Base-by-base conservation (phyloP, 495 filamentous ascomycete genomes). In the Apodospora peruviana region DNA sequence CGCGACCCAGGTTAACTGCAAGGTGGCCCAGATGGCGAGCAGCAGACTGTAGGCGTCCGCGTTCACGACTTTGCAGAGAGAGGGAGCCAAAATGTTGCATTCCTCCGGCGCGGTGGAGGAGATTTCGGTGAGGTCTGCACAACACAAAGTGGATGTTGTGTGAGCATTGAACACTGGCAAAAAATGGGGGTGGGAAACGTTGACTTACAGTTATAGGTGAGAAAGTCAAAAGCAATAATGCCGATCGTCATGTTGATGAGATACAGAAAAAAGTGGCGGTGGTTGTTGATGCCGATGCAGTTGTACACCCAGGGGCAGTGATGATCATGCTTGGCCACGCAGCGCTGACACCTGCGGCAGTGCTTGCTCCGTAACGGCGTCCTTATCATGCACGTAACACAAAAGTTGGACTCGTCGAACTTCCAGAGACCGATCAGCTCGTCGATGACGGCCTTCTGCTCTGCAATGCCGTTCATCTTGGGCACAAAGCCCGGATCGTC, bases 271-370 rank as follows among this genome's bases (percentile, higher is more conserved):
- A 98, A 98, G 59, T 96, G 94, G 4, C 93, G 83, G 56, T 95
- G 84, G 61, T 98, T 98, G 61, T 95, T 96, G 34, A 91, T 77
- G 36, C 87, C 93, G 34, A 98, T 80, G 61, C 93, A 98, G 69
- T 96, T 96, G 66, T 93, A 84, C 32, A 96, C 89, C 93, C 93
- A 98, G 0, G 93, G 93, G 58, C 93, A 98, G 63, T 98, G 93
- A 58, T 98, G 93, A 61, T 98, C 93, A 66, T 96, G 87, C 68
- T 93, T 96, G 23, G 93, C 89, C 53, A 98, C 84, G 66, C 93
- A 98, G 41, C 93, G 88, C 49, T 83, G 79, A 58, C 93, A 98
- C 52, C 84, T 78, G 59, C 83, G 84, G 70, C 93, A 98, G 69
- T 98, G 93, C 75, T 95, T 97, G 73, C 90, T 95, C 41, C 93